Evolutionary conservation across 2,329 filamentous ascomycete genomes (phyloP), one percentile per base, ranked within the genome.

Genomic region (Neonectria hederae): DNA sequence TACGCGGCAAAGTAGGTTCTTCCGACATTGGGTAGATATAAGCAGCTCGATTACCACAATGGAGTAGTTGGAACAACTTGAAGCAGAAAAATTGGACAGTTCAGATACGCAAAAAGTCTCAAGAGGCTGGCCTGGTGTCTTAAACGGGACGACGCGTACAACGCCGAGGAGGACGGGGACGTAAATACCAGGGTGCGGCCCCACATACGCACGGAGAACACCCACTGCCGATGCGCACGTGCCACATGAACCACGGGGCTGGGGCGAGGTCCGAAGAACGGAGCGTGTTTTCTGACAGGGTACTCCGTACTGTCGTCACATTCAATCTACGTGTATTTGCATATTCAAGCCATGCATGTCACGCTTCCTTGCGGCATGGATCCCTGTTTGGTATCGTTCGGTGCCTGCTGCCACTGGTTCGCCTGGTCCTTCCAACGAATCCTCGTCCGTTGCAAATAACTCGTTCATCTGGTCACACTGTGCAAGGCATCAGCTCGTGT

Each of bases 1-100:
- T 75, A 21, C 66, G 72, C 32, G 82, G 82, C 17, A 83, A 75
- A 14, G 79, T 76, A 13, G 78, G 78, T 66, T 83, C 82, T 24
- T 83, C 81, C 10, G 78, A 72, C 78, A 81, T 81, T 65, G 61
- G 63, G 26, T 17, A 48, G 14, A 53, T 10, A 14, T 22, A 21
- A 19, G 10, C n/a, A 40, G 17, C 22, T 24, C 5, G 42, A 40
- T 40, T 38, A 19, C 24, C 38, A 38, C 11, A 59, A 52, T 26
- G 38, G 54, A 11, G 7, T 13, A 38, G 52, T 57, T 48, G 58
- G 24, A 54, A 51, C 28, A 32, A 19, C 13, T 30, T 40, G 30
- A 56, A 42, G 22, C 26, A 35, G 10, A 53, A 38, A 24, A 42
- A 21, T 49, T 54, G 28, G 30, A 42, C 28, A 24, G 19, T 35